Conservation (phyloP, 2,329 filamentous ascomycete species). For the Chaetomiaceae sp. region DNA sequence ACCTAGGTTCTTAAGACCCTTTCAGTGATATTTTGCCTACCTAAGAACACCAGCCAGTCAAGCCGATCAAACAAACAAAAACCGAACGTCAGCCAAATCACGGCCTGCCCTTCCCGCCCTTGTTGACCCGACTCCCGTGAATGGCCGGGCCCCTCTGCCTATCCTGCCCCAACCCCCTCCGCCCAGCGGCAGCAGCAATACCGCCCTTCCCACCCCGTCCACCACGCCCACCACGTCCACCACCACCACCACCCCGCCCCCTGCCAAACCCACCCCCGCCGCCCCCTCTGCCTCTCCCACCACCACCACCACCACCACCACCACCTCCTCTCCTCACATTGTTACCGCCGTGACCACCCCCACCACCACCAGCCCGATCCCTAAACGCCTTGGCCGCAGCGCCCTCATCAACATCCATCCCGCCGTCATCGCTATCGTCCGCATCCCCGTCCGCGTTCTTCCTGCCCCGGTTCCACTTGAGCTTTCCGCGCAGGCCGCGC, state of each 20-base stretch:
- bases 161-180: conserved; percentile 30
- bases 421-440: conserved; percentile 39
- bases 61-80: too few relatives aligned
- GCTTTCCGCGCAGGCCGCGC: conserved; percentile 58
- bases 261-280: conserved; percentile 3
- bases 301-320: background rate
- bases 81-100: background rate
- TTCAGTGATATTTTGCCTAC: too few relatives aligned
- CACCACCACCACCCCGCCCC: background rate
- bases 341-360: conserved; percentile 2
- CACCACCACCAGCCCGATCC: conserved; percentile 31
- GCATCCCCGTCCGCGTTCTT: conserved; percentile 48
- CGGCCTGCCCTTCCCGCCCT: conserved; percentile 18
- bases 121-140: conserved; percentile 25
- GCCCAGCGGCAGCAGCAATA: conserved; percentile 26
- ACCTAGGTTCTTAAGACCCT: too few relatives aligned
- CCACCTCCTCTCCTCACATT: background rate
- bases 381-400: conserved; percentile 44
- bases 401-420: conserved; percentile 36
- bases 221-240: conserved; percentile 4
- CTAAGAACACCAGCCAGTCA: too few relatives aligned
- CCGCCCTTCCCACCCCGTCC: conserved; percentile 25
- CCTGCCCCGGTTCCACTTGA: conserved; percentile 54
- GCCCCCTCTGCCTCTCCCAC: conserved; percentile 5
- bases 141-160: conserved; percentile 23